These are phyloP conservation scores for Mucor circinelloides DNA, from an alignment of 371 early-diverging fungal species.

Conservation along the genomic window DNA sequence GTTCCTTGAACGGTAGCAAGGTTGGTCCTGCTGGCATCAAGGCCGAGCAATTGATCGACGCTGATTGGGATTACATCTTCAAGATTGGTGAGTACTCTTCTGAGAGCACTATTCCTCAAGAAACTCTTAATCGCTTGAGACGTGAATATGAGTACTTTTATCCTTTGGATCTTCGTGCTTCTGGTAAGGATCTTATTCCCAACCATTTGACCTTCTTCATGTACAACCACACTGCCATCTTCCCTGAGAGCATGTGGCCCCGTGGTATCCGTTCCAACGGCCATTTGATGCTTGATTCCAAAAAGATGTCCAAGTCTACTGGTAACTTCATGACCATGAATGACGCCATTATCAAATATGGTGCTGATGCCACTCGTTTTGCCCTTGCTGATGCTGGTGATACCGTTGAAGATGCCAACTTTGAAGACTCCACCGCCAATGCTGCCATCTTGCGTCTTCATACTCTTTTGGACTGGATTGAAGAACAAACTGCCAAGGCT, in stretches of 20 bases:
- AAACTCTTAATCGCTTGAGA: constrained; percentile 71
- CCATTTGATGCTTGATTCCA: constrained; percentile 95
- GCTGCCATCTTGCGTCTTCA: constrained; percentile 94
- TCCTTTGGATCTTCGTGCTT: constrained; percentile 97
- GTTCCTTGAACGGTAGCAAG: constrained; percentile 82
- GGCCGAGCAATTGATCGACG: constrained; percentile 89
- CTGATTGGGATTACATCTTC: constrained; percentile 96
- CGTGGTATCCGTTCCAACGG: constrained; percentile 95
- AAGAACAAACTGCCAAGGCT: constrained; percentile 54
- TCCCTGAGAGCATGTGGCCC: constrained; percentile 96
- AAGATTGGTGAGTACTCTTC: constrained; percentile 74
- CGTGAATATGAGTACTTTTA: constrained; percentile 98
- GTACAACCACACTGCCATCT: constrained; percentile 99
- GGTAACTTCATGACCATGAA: constrained; percentile 98
- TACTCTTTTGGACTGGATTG: constrained; percentile 92
- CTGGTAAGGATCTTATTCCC: constrained; percentile 99
- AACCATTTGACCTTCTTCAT: constrained; percentile 99
- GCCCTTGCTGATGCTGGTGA: constrained; percentile 97
- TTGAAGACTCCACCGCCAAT: constrained; percentile 96
- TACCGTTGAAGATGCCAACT: constrained; percentile 99
- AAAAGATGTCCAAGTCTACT: constrained; percentile 99
- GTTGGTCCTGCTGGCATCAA: constrained; percentile 85
- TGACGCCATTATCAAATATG: constrained; percentile 88
- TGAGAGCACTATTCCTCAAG: constrained; percentile 62
- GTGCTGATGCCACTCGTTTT: constrained; percentile 98